Evolutionary conservation across 306 rosid species (phyloP), one percentile per base, ranked within the genome.

Genomic region (Vicia sativa): DNA sequence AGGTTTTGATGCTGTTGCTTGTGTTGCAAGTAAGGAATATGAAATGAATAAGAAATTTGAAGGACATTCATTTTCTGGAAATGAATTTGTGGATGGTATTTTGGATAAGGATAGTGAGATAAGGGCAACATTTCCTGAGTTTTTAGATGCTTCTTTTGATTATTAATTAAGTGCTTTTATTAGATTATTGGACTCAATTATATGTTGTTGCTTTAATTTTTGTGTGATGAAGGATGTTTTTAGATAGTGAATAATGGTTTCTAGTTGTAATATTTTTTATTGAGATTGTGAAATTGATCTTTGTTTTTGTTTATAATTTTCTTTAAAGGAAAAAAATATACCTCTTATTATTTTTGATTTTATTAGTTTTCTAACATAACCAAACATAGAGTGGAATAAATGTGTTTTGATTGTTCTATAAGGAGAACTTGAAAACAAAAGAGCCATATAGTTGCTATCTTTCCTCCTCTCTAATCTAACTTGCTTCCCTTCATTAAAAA

Each of bases 91-190:
- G 87, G 96, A 86, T 50, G 77, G 77, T 2, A 81, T 90, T 79
- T 76, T 93, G 88, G 91, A 83, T 35, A 87, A 72, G 44, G 98
- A 93, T 46, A 83, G 68, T 78, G 91, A 93, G 68, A 85, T 93
- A 38, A 74, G 78, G 71, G 84, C 85, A 6, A 80, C 83, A 38
- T 93, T 93, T 64, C 98, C 98, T 9, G 83, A 87, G 41, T 50
- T 93, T 46, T 82, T 86, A 58, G 93, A 86, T 72, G 89, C 37
- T 39, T 80, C 86, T 82, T 85, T 82, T 67, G 93, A 88, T 68
- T 87, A 79, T 62, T 68, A 84, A 79, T 62, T 85, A 63, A 26
- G 13, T 70, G 25, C 2, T 68, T 59, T 6, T 13, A 38, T 60
- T 2, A 26, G 43, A 31, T 56, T 9, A n/a, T 13, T 50, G 11